Percentiles rank a stretch among this genome's conserved stretches.
Evolutionary conservation across 2,329 filamentous ascomycete genomes (phyloP).

Genomic region (Camillea tinctor): DNA sequence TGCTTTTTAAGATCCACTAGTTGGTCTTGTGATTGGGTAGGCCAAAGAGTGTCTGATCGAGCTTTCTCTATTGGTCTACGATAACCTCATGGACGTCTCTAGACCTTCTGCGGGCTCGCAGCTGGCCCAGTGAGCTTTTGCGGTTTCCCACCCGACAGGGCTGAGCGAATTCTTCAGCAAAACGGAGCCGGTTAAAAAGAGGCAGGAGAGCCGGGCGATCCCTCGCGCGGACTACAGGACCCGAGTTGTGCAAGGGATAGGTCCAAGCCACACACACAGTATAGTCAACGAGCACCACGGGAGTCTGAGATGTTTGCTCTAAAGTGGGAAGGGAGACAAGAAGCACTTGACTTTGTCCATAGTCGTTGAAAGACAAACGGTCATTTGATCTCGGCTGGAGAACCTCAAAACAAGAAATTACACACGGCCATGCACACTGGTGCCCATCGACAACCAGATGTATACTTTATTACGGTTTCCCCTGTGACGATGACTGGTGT

Average conservation of each 20-base stretch:
- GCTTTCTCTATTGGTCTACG: slow-evolving; percentile 1
- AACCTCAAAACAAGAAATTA: background rate
- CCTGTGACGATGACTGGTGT: background rate
- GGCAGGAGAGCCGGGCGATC: background rate
- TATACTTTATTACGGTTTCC: background rate
- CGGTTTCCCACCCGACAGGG: slow-evolving; percentile 10
- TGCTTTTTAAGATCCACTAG: background rate
- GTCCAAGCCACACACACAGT: background rate
- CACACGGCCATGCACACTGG: background rate
- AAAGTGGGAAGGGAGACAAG: background rate
- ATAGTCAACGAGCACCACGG: background rate
- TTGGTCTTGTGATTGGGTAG: slow-evolving; percentile 10
- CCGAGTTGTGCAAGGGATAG: slow-evolving; percentile 5
- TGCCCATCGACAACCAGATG: background rate
- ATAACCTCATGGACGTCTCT: slow-evolving; percentile 3
- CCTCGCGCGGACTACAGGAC: background rate
- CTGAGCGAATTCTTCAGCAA: slow-evolving; percentile 14
- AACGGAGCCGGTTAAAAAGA: background rate
- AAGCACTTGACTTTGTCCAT: background rate
- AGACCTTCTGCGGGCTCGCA: slow-evolving; percentile 1
- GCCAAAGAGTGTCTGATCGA: slow-evolving; percentile 1
- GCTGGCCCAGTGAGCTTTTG: background rate
- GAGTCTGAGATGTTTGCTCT: background rate
- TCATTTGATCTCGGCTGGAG: background rate
- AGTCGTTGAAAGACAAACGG: background rate